phyloP scores from a whole-genome alignment of 225 moss, liverwort and hornwort species.

The Pleurozium schreberi region DNA sequence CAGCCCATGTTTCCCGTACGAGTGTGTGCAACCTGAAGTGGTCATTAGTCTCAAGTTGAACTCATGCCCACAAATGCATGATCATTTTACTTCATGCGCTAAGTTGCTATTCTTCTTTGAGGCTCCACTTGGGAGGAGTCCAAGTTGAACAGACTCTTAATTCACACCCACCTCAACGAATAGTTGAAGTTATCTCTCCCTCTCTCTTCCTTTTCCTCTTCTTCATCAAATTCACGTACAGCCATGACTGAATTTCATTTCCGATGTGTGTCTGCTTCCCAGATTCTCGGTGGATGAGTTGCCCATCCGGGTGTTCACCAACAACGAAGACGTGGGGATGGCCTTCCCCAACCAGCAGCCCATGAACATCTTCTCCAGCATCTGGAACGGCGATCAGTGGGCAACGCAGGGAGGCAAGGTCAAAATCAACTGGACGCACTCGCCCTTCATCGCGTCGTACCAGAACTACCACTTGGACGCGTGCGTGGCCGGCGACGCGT shows the following conservation, averaged over 20 bases:
- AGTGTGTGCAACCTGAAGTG: not conserved
- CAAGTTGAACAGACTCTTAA: no score
- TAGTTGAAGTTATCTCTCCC: no score
- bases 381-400: conserved; percentile 91
- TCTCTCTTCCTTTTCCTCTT: not conserved
- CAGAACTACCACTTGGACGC: conserved; percentile 57
- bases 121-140: not conserved
- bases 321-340: conserved; percentile 61
- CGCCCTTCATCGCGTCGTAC: conserved; percentile 68
- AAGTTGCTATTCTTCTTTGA: not conserved
- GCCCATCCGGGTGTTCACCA: conserved; percentile 69
- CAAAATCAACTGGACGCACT: conserved; percentile 61
- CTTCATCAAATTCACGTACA: not conserved
- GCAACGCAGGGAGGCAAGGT: conserved; percentile 70
- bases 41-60: not conserved
- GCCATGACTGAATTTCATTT: not conserved
- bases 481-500: conserved; percentile 19
- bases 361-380: conserved; percentile 73
- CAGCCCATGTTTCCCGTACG: not conserved
- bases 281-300: conserved; percentile 73
- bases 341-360: conserved; percentile 62
- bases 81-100: not conserved
- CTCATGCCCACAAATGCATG: no score
- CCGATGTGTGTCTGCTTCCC: not conserved
- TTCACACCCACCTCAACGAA: not conserved